Evolutionary conservation across 108 stramenopile genomes (phyloP).

Genomic region (Pinguiococcus pyrenoidosus): DNA sequence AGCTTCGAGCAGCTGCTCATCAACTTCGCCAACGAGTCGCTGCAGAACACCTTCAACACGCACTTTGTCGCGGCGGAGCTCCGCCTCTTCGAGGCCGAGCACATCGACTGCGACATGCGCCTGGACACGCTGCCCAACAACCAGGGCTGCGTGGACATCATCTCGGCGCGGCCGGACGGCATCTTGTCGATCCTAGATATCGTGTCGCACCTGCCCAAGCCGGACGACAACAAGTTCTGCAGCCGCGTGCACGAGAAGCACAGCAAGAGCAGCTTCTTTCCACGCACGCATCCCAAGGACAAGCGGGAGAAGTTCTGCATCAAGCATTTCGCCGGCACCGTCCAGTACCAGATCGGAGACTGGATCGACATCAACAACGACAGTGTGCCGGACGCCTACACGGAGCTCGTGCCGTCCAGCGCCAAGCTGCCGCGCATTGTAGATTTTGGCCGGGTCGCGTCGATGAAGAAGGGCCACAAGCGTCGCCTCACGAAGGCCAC

Average conservation of each 20-base stretch:
- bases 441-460: not conserved
- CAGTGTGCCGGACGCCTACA: conserved; percentile 3
- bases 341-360: conserved; percentile 4
- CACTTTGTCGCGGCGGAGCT: conserved; percentile 13
- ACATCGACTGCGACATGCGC: too few relatives aligned
- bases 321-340: conserved; percentile 17
- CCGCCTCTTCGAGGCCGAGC: too few relatives aligned
- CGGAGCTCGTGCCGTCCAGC: not conserved
- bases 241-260: not conserved
- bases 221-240: not conserved
- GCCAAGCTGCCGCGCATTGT: not conserved
- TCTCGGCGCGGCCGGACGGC: not conserved
- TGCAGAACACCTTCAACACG: conserved; percentile 39
- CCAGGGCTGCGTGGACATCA: not conserved
- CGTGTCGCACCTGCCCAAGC: not conserved
- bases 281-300: conserved; percentile 17
- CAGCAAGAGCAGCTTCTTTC: conserved; percentile 3
- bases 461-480: not conserved
- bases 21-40: conserved; percentile 40
- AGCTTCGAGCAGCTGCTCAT: conserved; percentile 69
- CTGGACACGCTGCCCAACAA: too few relatives aligned
- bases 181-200: not conserved
- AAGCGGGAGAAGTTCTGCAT: conserved; percentile 7
- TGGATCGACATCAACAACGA: conserved; percentile 16
- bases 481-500: conserved; percentile 1